Conservation (phyloP, 352 stramenopile species). For the Thraustochytrium sp. region DNA sequence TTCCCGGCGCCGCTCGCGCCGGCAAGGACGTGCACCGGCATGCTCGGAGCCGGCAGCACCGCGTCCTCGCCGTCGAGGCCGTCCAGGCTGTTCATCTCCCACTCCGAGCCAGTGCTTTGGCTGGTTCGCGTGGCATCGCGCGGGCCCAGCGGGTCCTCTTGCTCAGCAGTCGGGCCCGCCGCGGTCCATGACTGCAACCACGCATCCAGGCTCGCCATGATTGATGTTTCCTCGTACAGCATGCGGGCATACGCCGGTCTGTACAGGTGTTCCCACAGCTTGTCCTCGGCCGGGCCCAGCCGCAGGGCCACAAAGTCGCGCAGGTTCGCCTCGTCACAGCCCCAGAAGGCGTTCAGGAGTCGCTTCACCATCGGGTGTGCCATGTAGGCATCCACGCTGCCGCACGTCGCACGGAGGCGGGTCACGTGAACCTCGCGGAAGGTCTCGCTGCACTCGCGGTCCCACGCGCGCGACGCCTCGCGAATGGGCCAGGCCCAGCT, state of each 20-base stretch:
- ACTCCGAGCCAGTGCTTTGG: background rate
- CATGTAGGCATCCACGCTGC: background rate
- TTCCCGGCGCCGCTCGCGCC: background rate
- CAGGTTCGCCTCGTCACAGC: background rate
- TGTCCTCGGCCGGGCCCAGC: background rate
- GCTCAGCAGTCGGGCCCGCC: background rate
- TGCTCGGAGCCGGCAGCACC: background rate
- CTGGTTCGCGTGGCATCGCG: background rate
- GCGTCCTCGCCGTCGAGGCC: background rate
- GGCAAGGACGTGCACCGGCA: background rate
- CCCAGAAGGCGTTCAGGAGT: background rate
- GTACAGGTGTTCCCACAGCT: background rate
- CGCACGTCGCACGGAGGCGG: background rate
- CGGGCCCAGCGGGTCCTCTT: background rate
- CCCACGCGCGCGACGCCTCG: too few species aligned
- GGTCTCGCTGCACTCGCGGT: too few species aligned
- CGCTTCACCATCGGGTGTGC: background rate
- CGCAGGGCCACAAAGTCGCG: background rate
- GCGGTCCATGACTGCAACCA: background rate
- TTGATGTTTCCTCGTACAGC: background rate
- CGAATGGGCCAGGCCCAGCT: too few species aligned
- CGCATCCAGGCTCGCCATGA: background rate
- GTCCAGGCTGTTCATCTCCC: background rate
- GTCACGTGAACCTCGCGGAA: too few species aligned
- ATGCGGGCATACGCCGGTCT: background rate